phyloP scores from a whole-genome alignment of 2,329 filamentous ascomycete genomes.

The Microsporum audouinii region DNA sequence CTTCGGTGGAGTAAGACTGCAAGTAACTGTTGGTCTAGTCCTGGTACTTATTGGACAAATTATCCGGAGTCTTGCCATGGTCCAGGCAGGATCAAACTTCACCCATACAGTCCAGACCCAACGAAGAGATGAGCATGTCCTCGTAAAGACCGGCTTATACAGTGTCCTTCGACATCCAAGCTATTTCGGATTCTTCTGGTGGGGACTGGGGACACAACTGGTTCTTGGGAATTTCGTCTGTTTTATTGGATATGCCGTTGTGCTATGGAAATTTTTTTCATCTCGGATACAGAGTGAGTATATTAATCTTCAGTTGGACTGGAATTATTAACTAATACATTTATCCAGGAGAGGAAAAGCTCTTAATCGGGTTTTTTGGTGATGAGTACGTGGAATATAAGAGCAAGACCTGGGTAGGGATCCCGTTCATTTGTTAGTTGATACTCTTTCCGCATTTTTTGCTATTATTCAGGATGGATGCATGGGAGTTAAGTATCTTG shows the following conservation, averaged over 20 bases:
- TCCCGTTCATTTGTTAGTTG: constrained; percentile 57
- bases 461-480: neutral
- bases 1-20: constrained; percentile 23
- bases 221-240: constrained; percentile 76
- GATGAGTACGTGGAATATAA: constrained; percentile 67
- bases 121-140: constrained; percentile 57
- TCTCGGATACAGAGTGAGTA: constrained; percentile 53
- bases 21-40: constrained; percentile 46
- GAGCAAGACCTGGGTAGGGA: constrained; percentile 59
- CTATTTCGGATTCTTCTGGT: constrained; percentile 99
- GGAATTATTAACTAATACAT: constrained; percentile 5
- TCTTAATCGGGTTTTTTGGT: constrained; percentile 71
- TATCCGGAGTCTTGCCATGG: constrained; percentile 74
- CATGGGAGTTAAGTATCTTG: neutral
- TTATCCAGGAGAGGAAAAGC: constrained; percentile 58
- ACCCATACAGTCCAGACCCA: constrained; percentile 70
- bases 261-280: constrained; percentile 79
- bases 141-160: constrained; percentile 82
- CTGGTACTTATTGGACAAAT: constrained; percentile 60
- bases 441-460: neutral
- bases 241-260: constrained; percentile 58
- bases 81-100: constrained; percentile 79
- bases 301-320: neutral
- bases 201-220: constrained; percentile 88
- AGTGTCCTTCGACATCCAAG: constrained; percentile 66